Evolutionary conservation across 345 rosid species (phyloP), one percentile per base, ranked within the genome.

Genomic region (Eucalyptus polybractea): DNA sequence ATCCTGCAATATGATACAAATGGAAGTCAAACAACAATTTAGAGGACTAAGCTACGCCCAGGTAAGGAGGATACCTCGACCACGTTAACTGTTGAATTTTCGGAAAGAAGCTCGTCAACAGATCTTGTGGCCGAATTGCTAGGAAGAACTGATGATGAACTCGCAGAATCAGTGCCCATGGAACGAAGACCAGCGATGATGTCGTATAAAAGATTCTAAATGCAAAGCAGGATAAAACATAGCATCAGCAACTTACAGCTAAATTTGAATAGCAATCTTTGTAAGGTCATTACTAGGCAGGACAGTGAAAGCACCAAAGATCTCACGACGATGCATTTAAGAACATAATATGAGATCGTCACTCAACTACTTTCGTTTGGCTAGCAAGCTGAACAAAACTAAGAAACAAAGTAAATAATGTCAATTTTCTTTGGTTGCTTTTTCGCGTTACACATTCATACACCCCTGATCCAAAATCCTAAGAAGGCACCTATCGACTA

Each of bases 71-170:
- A 62, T 89, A 92, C 93, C 88, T 91, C 95, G n/a, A 90, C 86
- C 88, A 88, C 88, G 67, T 91, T 88, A 86, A 89, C 91, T 33
- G 96, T 96, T 33, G 88, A 92, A 89, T 92, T 94, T 93, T 94
- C 97, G 88, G 94, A 92, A 81, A 97, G 94, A 89, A 96, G 96
- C 90, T 94, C 95, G 76, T 87, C 88, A 31, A 96, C 95, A 89
- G 97, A 97, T 92, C 94, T 96, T 33, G 93, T 87, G 24, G 91
- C 89, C 88, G 94, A 93, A 89, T 94, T 72, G 89, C 93, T 93
- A 67, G 97, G 95, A 87, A 94, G 95, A 89, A 95, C 91, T 90
- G 96, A 95, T 91, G 99, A 97, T 89, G 99, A 98, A 93, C 99
- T 98, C 85, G 96, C 97, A 86, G 93, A 93, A 91, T 95, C 95